Evolutionary conservation across 192 early-diverging fungal species (phyloP).

Genomic region (Podila horticola): DNA sequence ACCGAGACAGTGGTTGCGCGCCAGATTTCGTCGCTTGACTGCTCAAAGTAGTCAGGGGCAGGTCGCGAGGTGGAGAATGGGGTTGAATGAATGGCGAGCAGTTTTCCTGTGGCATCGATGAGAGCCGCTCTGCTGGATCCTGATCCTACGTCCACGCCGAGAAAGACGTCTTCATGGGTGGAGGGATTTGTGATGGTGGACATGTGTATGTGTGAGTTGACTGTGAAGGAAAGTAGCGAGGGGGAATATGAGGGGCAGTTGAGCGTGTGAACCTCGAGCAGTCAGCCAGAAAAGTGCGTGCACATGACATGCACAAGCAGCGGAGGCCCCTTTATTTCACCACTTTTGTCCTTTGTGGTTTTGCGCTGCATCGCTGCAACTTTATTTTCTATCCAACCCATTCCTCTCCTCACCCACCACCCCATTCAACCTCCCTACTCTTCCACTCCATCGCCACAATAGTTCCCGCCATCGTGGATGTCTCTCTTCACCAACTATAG

Average conservation of each 20-base stretch:
- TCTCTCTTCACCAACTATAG: no score
- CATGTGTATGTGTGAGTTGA: neutral
- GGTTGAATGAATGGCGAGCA: slow-evolving; percentile 58
- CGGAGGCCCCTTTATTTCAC: neutral
- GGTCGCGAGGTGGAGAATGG: slow-evolving; percentile 58
- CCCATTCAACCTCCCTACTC: neutral
- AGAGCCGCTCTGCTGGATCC: slow-evolving; percentile 64
- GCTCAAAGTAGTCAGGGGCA: slow-evolving; percentile 68
- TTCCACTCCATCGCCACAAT: neutral
- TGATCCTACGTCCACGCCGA: slow-evolving; percentile 53
- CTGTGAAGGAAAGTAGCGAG: neutral
- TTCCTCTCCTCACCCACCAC: neutral
- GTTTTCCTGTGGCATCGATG: slow-evolving; percentile 55
- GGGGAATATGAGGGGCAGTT: neutral
- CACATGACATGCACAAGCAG: neutral
- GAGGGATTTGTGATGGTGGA: neutral
- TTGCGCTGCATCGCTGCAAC: neutral
- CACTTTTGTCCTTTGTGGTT: neutral
- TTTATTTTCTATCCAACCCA: neutral
- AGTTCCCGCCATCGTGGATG: neutral
- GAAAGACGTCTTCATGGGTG: slow-evolving; percentile 23
- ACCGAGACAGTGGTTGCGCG: slow-evolving; percentile 58
- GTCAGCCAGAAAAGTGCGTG: neutral
- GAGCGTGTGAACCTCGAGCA: neutral
- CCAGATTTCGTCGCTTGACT: slow-evolving; percentile 78